These are phyloP conservation scores for Stropharia rugosoannulata DNA, from an alignment of 768 basidiomycete genomes.

Conservation along the genomic window DNA sequence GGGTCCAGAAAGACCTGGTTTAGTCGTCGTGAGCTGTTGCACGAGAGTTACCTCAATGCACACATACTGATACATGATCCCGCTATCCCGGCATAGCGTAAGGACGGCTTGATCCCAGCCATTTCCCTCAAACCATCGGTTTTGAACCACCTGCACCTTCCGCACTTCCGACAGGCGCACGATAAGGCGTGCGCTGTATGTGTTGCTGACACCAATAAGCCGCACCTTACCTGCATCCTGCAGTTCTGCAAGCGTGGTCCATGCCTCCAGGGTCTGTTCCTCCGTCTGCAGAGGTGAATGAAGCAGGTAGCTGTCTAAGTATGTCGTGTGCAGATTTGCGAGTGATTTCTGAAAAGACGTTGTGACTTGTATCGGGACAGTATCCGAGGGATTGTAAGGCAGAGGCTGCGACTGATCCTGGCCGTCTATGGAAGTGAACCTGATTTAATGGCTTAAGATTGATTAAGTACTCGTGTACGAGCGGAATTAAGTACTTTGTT, in stretches of 20 bases:
- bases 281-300: slow-evolving; percentile 70
- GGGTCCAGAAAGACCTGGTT: slow-evolving; percentile 86
- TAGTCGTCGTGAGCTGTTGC: not conserved
- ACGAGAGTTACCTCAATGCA: not conserved
- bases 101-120: slow-evolving; percentile 69
- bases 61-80: slow-evolving; percentile 70
- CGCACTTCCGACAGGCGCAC: slow-evolving; percentile 49
- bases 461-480: too few species aligned
- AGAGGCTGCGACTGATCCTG: slow-evolving; percentile 71
- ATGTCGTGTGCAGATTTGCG: slow-evolving; percentile 64
- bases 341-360: slow-evolving; percentile 66
- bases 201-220: slow-evolving; percentile 75
- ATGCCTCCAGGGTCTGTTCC: slow-evolving; percentile 66
- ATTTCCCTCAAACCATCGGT: slow-evolving; percentile 84
- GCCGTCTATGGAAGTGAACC: slow-evolving; percentile 72
- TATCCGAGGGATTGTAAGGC: slow-evolving; percentile 62
- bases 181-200: slow-evolving; percentile 62
- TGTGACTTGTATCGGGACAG: slow-evolving; percentile 58
- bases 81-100: slow-evolving; percentile 59
- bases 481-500: slow-evolving; percentile 56
- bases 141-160: slow-evolving; percentile 75
- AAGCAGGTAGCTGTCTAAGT: slow-evolving; percentile 77
- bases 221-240: slow-evolving; percentile 65
- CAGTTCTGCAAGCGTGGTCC: slow-evolving; percentile 57
- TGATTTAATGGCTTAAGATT: slow-evolving; percentile 21